Evolutionary conservation across 2,329 filamentous ascomycete genomes (phyloP), one percentile per base, ranked within the genome.

Genomic region (Incumbomyces delicatus): DNA sequence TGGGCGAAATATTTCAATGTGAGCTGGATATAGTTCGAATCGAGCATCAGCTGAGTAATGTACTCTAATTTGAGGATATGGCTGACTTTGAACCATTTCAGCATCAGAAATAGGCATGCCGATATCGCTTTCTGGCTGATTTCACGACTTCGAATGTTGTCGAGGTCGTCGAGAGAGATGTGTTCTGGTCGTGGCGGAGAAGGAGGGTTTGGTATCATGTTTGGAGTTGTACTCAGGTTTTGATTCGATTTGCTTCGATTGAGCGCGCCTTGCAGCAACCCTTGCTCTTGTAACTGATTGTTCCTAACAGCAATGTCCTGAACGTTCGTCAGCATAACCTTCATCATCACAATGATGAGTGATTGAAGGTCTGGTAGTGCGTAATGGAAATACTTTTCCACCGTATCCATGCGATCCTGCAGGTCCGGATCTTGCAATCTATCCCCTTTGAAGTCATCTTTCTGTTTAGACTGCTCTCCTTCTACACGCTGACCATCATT

Each of bases 11-110:
- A 78, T 67, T 96, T 96, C 29, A 98, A 70, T 18, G 95, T 84
- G 27, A 98, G 72, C 1, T 90, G 90, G 6, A 98, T 75, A 63
- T 95, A 98, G 63, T 95, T 96, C 3, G 87, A 92, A 65, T 98
- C 92, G 22, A 98, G 75, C 10, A 98, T 71, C 2, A 98, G 76
- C 61, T 98, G 92, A 0, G 88, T 90, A 60, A 98, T 71, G 60
- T 95, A 96, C 66, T 98, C 92, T 56, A 92, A 95, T 62, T 95
- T 95, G 54, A 98, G 71, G 22, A 96, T 78, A 62, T 98, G 92
- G 48, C 88, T 95, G 45, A 94, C 72, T 63, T 95, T 94, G 58
- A 96, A 83, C 92, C 92, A 98, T 66, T 96, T 98, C 50, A 96
- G 63, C 37, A 96, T 67, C n/a, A 95, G 71, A 22, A 98, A 70